Conservation (phyloP, 1,284 basidiomycete genomes). For the Megacollybia platyphylla region DNA sequence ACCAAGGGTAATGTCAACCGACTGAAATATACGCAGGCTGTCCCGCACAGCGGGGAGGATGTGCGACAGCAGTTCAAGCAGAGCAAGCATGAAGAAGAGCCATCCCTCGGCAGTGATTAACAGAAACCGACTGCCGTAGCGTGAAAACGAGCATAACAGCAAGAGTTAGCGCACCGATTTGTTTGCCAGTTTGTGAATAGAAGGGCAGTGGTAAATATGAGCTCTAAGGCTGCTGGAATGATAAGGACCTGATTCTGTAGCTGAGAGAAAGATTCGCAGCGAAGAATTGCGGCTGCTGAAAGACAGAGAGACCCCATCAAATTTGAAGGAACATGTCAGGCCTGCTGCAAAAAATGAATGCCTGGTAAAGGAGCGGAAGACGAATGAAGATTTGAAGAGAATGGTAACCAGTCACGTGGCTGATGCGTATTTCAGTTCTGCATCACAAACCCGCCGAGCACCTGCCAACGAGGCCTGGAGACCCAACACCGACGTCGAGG, state of each 20-base stretch:
- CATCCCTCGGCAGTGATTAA: conserved; percentile 51
- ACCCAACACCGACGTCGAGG: conserved; percentile 78
- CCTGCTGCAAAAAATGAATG: not conserved
- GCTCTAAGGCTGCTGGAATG: conserved; percentile 49
- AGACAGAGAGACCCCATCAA: conserved; percentile 43
- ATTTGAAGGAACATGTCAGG: not conserved
- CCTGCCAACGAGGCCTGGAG: conserved; percentile 59
- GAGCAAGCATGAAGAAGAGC: conserved; percentile 41
- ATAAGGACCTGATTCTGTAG: conserved; percentile 31
- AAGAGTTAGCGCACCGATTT: conserved; percentile 30
- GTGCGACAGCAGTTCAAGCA: conserved; percentile 50
- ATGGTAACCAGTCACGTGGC: not conserved
- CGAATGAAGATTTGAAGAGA: too few relatives aligned
- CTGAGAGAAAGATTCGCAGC: conserved; percentile 38
- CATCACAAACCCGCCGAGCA: conserved; percentile 75
- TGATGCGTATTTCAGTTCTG: conserved; percentile 78
- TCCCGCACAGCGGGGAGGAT: conserved; percentile 34
- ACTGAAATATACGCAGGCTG: conserved; percentile 19
- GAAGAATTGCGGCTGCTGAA: conserved; percentile 56
- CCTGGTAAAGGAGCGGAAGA: too few relatives aligned
- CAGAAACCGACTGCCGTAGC: conserved; percentile 31
- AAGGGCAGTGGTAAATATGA: conserved; percentile 39
- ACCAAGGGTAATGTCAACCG: conserved; percentile 28
- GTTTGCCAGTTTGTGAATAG: conserved; percentile 35
- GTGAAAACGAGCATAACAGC: conserved; percentile 1